Evolutionary conservation across 1,139 yeast genomes (phyloP), one percentile per base, ranked within the genome.

Genomic region (Debaryomyces udenii): DNA sequence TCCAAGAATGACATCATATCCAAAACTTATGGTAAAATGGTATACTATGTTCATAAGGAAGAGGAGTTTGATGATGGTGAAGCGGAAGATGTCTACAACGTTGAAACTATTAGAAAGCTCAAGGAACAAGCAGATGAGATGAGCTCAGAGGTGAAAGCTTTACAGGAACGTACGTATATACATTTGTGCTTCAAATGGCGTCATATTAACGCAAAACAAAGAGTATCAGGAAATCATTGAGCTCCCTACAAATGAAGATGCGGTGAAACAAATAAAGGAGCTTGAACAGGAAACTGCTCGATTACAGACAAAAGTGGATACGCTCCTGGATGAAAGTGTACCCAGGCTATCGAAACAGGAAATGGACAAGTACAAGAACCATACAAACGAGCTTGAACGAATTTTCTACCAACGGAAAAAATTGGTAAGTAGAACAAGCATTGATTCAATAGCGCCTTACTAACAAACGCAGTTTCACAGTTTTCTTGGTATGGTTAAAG

Each of bases 1-100:
- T 46, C 42, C 7, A 53, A 57, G 13, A 53, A 51, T 2, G 60
- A 56, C 29, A 48, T 69, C 17, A 43, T 60, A 5, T 52, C 57
- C 2, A 70, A 67, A 44, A 40, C 56, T 1, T 64, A 66, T 37
- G 76, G 75, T 0, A 70, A 68, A 43, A 52, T 64, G 14, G 52
- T 50, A 3, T 67, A 65, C 28, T 70, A 67, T 43, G 61, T 64
- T 26, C 64, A 62, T 37, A 56, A 57, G 26, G 68, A 45, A 13
- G 37, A 40, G n/a, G 27, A 27, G 6, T 31, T 39, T 15, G 40
- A 39, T 9, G 36, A 46, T 10, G 50, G 46, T 7, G 14, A 24
- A 22, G 13, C 13, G 15, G 16, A 9, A 16, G 27, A 28, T 10
- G 11, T 7, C 7, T 6, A 34, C 16, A 39, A 29, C 23, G 16